phyloP scores from a whole-genome alignment of 2,329 filamentous ascomycete genomes.

The Aspergillus nomiae region DNA sequence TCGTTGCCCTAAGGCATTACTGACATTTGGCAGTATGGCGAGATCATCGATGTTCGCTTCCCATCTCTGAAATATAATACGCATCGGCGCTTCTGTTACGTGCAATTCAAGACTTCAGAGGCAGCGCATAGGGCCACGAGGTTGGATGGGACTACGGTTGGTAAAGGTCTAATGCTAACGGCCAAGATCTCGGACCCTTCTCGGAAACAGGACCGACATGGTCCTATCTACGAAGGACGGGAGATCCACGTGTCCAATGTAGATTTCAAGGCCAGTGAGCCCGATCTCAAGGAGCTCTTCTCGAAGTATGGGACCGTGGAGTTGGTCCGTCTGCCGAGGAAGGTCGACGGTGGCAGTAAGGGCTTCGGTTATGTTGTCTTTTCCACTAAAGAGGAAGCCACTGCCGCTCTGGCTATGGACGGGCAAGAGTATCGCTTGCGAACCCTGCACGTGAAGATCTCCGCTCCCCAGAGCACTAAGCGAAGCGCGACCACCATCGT shows the following conservation, averaged over 20 bases:
- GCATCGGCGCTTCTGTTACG: constrained; percentile 90
- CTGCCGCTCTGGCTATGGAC: constrained; percentile 68
- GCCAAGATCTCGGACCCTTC: constrained; percentile 83
- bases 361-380: constrained; percentile 84
- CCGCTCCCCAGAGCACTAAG: constrained; percentile 47
- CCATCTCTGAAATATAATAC: constrained; percentile 89
- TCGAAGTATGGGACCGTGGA: constrained; percentile 74
- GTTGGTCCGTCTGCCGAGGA: constrained; percentile 69
- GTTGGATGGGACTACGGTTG: constrained; percentile 71
- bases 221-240: constrained; percentile 80
- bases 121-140: constrained; percentile 70
- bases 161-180: constrained; percentile 67
- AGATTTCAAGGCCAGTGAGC: constrained; percentile 62
- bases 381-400: constrained; percentile 66
- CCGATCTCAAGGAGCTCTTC: constrained; percentile 72
- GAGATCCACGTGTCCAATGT: constrained; percentile 79
- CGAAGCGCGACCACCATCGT: constrained; percentile 49
- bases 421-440: constrained; percentile 69
- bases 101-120: constrained; percentile 76
- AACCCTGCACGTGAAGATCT: constrained; percentile 66
- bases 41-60: constrained; percentile 82
- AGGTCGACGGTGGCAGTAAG: constrained; percentile 67
- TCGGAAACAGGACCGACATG: constrained; percentile 75
- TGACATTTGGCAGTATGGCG: constrained; percentile 60
- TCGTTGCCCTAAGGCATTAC: not conserved